Base-by-base conservation (phyloP, 352 stramenopile genomes). In the Vaucheria bursata region DNA sequence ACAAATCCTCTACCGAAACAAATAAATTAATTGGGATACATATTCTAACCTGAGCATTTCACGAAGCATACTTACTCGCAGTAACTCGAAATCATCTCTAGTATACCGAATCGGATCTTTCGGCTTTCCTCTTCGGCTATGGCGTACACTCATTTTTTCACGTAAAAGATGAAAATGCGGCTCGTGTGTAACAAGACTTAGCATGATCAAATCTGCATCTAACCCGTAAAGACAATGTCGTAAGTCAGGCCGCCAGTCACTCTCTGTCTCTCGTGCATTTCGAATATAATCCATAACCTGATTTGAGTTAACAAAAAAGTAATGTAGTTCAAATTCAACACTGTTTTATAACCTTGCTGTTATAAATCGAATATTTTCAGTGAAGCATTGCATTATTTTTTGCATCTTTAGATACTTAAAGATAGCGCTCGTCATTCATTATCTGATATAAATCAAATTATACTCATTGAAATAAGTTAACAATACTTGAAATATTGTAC, bases 141-240 rank as follows among this genome's bases (percentile, higher is more conserved):
- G 90, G 34, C 90, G 85, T 7, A 92, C 88, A 29, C 84, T 89
- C 88, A 93, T 92, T 86, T 93, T 93, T 84, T 94, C 89, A 71
- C 90, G 85, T 25, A 93, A 79, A 79, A 95, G 84, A 1, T 91
- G 97, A 86, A 99, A 99, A 84, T 98, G 93, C 18, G 95, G 93
- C 86, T 99, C 95, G 74, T 99, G 95, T 39, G 93, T 97, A 32
- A 96, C 93, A 7, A 99, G 88, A 37, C 92, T 94, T 73, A 99
- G 89, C 95, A 99, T 98, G 86, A 98, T 98, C 0, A 99, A 86
- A 89, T 99, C 95, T 53, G 95, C 95, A 86, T 99, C 95, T 75
- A 97, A 95, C 53, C 96, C 96, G 86, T 98, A 98, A 89, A 99
- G 98, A 84, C 93, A 98, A 85, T 99, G 96, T 38, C 94, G 90